These are phyloP conservation scores for Emericellopsis cladophorae DNA, from an alignment of 2,329 filamentous ascomycete genomes.

Conservation along the genomic window DNA sequence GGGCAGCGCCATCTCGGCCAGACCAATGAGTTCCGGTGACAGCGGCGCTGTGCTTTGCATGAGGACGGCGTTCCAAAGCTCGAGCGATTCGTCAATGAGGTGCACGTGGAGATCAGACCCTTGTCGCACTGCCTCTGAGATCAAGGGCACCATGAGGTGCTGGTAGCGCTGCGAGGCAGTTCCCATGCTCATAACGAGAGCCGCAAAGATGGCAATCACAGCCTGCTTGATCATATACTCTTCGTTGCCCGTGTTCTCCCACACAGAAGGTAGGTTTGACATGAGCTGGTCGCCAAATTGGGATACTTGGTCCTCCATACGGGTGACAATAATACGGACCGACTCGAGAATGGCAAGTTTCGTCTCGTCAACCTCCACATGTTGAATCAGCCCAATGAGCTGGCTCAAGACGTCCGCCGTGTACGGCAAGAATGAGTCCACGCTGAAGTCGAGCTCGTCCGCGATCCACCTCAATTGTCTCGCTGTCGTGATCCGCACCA, in stretches of 20 bases:
- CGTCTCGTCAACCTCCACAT: conserved; percentile 73
- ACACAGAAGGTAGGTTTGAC: conserved; percentile 64
- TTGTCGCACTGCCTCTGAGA: conserved; percentile 66
- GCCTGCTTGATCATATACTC: conserved; percentile 91
- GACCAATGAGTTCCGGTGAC: conserved; percentile 45
- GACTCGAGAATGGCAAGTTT: conserved; percentile 86
- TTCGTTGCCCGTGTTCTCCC: conserved; percentile 68
- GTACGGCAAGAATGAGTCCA: conserved; percentile 63
- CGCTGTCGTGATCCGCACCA: conserved; percentile 84
- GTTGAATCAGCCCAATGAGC: conserved; percentile 65
- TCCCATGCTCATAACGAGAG: conserved; percentile 78
- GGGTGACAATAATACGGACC: conserved; percentile 65
- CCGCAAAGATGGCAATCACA: conserved; percentile 73
- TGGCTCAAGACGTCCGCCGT: conserved; percentile 60
- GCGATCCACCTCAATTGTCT: conserved; percentile 70
- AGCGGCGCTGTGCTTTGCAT: conserved; percentile 51
- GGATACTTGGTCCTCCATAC: conserved; percentile 62
- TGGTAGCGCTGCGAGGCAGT: conserved; percentile 69
- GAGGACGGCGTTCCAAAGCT: conserved; percentile 73
- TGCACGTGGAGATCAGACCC: conserved; percentile 66
- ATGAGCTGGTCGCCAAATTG: conserved; percentile 72
- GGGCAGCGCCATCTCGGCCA: conserved; percentile 51
- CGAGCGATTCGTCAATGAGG: conserved; percentile 81
- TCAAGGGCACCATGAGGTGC: conserved; percentile 65
- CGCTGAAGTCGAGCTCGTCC: conserved; percentile 73